Evolutionary conservation across 2,329 filamentous ascomycete species (phyloP).

Genomic region (Coniella vitis): DNA sequence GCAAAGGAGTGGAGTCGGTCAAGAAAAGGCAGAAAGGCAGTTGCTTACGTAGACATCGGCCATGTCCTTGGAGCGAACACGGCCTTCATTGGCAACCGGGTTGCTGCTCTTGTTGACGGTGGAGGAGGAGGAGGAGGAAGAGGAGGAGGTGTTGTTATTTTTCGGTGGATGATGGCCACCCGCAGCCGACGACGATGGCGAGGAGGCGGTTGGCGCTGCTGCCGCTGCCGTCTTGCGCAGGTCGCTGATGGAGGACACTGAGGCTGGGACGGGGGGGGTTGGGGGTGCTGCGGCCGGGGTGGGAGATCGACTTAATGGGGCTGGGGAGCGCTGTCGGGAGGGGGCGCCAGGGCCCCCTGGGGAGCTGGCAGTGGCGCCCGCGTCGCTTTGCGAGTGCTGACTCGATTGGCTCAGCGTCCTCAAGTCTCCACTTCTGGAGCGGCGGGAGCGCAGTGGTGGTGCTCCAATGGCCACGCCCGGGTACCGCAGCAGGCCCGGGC

Average conservation of each 20-base stretch:
- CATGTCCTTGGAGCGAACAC: conserved; percentile 79
- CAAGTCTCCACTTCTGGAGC: conserved; percentile 66
- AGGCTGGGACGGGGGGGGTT: conserved; percentile 14
- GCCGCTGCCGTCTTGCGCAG: conserved; percentile 15
- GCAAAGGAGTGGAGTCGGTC: neutral
- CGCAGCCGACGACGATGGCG: neutral
- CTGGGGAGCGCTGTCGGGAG: neutral
- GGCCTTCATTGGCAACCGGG: conserved; percentile 80
- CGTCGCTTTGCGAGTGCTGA: conserved; percentile 18
- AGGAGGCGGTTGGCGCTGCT: conserved; percentile 9
- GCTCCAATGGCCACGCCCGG: conserved; percentile 35
- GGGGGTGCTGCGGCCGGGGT: conserved; percentile 17
- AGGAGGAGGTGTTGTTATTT: too few species aligned
- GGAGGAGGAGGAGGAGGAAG: conserved; percentile 10
- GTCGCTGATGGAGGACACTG: conserved; percentile 11
- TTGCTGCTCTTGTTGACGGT: conserved; percentile 44
- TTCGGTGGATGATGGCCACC: conserved; percentile 15
- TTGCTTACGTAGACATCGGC: conserved; percentile 85
- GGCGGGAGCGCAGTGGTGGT: conserved; percentile 63
- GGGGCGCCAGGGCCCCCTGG: neutral
- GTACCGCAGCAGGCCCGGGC: conserved; percentile 45
- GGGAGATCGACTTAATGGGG: neutral
- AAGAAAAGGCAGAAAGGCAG: conserved; percentile 19
- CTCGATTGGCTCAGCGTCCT: conserved; percentile 56
- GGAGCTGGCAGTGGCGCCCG: conserved; percentile 19